Evolutionary conservation across 2,329 filamentous ascomycete genomes (phyloP).

Genomic region (Calonectria pauciramosa): DNA sequence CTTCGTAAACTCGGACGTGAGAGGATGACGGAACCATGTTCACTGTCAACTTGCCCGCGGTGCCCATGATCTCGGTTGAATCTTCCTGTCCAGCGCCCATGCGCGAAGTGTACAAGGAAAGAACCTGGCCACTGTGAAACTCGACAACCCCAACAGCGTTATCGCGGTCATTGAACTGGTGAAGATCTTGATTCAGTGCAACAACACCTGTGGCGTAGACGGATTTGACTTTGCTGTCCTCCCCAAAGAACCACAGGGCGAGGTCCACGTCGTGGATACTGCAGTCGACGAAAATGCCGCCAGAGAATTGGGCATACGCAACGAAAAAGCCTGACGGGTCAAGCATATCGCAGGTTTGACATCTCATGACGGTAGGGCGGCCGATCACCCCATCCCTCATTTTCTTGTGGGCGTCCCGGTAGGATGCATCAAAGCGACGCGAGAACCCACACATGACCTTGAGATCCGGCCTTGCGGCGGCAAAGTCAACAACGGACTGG

Average conservation of each 20-base stretch:
- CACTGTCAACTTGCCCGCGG: constrained; percentile 72
- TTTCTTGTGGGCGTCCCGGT: constrained; percentile 70
- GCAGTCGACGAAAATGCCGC: constrained; percentile 80
- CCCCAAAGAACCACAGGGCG: constrained; percentile 51
- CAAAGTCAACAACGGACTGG: constrained; percentile 71
- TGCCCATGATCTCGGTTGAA: constrained; percentile 77
- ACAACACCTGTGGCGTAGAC: constrained; percentile 48
- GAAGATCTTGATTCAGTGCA: constrained; percentile 49
- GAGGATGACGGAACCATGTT: constrained; percentile 71
- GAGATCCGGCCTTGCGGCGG: constrained; percentile 67
- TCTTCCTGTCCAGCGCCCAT: constrained; percentile 79
- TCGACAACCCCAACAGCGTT: constrained; percentile 69
- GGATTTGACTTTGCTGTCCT: constrained; percentile 49
- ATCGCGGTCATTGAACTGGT: constrained; percentile 49
- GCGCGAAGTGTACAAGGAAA: constrained; percentile 73
- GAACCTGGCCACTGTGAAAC: constrained; percentile 74
- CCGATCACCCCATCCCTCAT: constrained; percentile 65
- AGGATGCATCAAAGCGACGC: constrained; percentile 56
- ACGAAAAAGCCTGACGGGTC: constrained; percentile 78
- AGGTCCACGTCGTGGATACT: constrained; percentile 75
- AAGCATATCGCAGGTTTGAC: constrained; percentile 77
- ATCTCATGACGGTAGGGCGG: constrained; percentile 71
- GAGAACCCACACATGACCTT: constrained; percentile 69
- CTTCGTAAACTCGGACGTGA: constrained; percentile 68
- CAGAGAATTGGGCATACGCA: constrained; percentile 73